A percentile compares a stretch with the other conserved stretches of the same genome.
phyloP scores from a whole-genome alignment of 805 yeast species.

The Wickerhamiella shivajii region DNA sequence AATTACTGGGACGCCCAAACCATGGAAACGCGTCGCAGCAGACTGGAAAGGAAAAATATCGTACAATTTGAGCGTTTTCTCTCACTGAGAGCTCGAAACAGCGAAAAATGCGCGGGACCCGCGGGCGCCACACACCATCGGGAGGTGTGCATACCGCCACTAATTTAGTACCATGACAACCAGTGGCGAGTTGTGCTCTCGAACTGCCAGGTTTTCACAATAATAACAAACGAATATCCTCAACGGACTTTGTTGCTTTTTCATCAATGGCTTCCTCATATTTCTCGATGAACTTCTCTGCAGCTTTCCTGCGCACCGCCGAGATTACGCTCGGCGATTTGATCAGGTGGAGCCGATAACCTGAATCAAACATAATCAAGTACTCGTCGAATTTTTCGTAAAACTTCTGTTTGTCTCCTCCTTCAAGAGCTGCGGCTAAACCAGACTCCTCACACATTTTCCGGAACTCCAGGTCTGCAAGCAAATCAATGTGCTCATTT shows the following conservation, averaged over 20 bases:
- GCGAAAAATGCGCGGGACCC: too few species aligned
- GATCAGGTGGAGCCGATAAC: neutral
- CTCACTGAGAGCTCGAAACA: too few species aligned
- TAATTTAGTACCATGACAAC: too few species aligned
- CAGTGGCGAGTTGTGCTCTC: too few species aligned
- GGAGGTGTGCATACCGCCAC: too few species aligned
- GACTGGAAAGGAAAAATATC: too few species aligned
- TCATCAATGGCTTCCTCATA: neutral
- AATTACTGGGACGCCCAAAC: too few species aligned
- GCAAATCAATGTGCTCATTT: conserved; percentile 19
- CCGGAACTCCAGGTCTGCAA: conserved; percentile 19
- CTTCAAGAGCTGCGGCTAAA: conserved; percentile 9
- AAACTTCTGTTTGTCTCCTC: conserved; percentile 4
- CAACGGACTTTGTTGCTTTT: neutral
- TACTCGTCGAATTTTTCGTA: conserved; percentile 21
- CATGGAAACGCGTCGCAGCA: too few species aligned
- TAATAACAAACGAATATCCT: conserved; percentile 2
- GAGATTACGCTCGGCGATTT: conserved; percentile 4
- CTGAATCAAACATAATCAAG: conserved; percentile 15
- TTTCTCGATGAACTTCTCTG: conserved; percentile 1
- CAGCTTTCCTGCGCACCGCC: neutral
- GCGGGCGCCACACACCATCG: too few species aligned
- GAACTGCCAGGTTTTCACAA: too few species aligned
- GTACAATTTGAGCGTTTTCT: too few species aligned
- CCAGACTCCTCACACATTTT: conserved; percentile 18